A percentile compares a stretch with the other conserved stretches of the same genome.
Evolutionary conservation across 768 basidiomycete genomes (phyloP).

Genomic region (Lentinula lateritia): DNA sequence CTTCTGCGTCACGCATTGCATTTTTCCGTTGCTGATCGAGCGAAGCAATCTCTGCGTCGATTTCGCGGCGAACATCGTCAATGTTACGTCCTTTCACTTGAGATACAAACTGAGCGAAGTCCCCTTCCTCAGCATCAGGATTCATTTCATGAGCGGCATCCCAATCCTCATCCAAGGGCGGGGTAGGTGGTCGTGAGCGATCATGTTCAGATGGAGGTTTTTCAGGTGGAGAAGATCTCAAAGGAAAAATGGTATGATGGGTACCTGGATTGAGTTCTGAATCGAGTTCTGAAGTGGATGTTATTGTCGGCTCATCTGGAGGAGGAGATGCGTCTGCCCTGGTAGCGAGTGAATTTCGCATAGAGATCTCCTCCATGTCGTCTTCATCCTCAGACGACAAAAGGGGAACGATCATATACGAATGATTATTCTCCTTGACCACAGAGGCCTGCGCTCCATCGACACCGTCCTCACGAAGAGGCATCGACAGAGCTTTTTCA

Average conservation of each 20-base stretch:
- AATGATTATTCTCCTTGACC: neutral
- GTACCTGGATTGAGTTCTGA: neutral
- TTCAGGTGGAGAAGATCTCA: constrained; percentile 13
- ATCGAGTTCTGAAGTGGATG: neutral
- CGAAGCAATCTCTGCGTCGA: constrained; percentile 83
- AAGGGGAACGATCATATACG: neutral
- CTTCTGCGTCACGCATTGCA: constrained; percentile 91
- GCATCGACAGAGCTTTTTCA: no score
- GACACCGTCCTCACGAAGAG: neutral
- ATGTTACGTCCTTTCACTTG: constrained; percentile 86
- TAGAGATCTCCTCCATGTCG: constrained; percentile 32
- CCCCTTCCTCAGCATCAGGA: constrained; percentile 70
- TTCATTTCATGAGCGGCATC: constrained; percentile 89
- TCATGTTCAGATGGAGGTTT: constrained; percentile 21
- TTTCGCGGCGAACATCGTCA: constrained; percentile 77
- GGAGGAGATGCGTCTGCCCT: neutral
- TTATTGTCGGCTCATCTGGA: neutral
- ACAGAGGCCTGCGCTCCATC: neutral
- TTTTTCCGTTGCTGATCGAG: constrained; percentile 81
- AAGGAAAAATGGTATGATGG: neutral
- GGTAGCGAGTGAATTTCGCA: neutral
- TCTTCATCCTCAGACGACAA: constrained; percentile 17
- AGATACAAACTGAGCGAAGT: constrained; percentile 90
- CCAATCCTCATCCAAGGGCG: constrained; percentile 42
- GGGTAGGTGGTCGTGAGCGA: constrained; percentile 37